Base-by-base conservation (phyloP, 192 early-diverging fungal genomes). In the Umbelopsis ramanniana region DNA sequence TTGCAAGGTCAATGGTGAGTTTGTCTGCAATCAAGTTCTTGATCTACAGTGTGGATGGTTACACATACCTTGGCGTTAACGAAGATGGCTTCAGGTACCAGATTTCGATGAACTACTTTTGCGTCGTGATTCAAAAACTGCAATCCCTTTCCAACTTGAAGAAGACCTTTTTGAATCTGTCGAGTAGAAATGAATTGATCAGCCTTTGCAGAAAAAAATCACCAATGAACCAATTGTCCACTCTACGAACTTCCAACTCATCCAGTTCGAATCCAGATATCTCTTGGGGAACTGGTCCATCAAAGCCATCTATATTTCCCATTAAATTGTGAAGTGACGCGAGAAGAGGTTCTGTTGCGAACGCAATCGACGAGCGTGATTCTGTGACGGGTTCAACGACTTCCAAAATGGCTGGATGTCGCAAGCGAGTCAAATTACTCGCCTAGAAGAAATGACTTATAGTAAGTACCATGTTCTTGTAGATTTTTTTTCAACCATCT, bases 361-460 rank as follows among this genome's bases (percentile, higher is more conserved):
- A 95, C 70, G 86, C 86, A 33, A 92, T 81, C 0, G 86, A 79
- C 33, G 83, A 76, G 37, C 91, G 83, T 6, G 89, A 86, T 68
- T 92, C 89, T 35, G 88, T 86, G 19, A 93, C 73, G 4, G 93
- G 89, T 69, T 94, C 94, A 8, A 89, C 85, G 35, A 94, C 87
- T 71, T 91, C 89, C 35, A 95, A 72, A 57, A 95, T 81, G 29
- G 85, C 85, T 14, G 94, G 94, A 73, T 95, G 94, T 52, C 94
- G 85, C 54, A 95, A 74, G 19, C 91, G 86, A 19, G 92, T 76
- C 5, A 94, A 75, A 76, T 92, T 85, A 12, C 86, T 81, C 0
- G 87, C 86, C 84, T 78, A 54, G 21, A 33, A 12, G 38, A 48
- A 29, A 1, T 15, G 11, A 46, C 2, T 21, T 38, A 23, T 21